Evolutionary conservation across 73 alveolate species (phyloP), one percentile per base, ranked within the genome.

Genomic region (Symbiodinium pilosum): DNA sequence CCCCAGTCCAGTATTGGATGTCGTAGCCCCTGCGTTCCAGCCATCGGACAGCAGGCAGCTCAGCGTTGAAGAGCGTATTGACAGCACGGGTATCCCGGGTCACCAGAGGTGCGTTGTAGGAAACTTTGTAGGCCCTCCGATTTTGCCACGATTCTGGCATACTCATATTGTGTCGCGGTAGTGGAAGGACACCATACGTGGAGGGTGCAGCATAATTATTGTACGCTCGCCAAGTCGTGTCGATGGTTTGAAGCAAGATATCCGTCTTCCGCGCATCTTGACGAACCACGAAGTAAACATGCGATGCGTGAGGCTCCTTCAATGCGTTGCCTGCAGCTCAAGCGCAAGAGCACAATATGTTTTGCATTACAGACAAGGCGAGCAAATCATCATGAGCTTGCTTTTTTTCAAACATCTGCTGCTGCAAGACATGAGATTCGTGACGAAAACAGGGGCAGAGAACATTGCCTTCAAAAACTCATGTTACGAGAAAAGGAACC

Each of bases 181-280:
- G 52, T 30, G 97, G 97, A 34, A 91, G 97, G 40, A 91, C 97
- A 4, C 97, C 97, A 43, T 91, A 91, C 71, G 97, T 42, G 51
- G 97, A 91, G 39, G 97, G 97, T 20, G 88, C 84, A 3, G 52
- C 81, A 38, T 91, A 91, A 77, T 68, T 91, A 88, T 91, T 91
- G 88, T 91, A 91, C 18, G 97, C 97, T 9, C 97, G 97, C 97
- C 97, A 91, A 16, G 97, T 91, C 8, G 97, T 91, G 77, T 91
- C 97, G 34, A 71, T 71, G 30, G 85, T n/a, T 11, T 71, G 85
- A 24, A 71, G 85, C 44, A 34, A 26, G 43, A n/a, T 18, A 34
- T 81, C 97, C 47, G 97, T 69, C 97, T 69, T 91, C 32, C 88
- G 97, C 30, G 75, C 75, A 43, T 91, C 97, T 43, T 91, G 97